Conservation (phyloP, 75 land plant genomes). For the Gnetum montanum region DNA sequence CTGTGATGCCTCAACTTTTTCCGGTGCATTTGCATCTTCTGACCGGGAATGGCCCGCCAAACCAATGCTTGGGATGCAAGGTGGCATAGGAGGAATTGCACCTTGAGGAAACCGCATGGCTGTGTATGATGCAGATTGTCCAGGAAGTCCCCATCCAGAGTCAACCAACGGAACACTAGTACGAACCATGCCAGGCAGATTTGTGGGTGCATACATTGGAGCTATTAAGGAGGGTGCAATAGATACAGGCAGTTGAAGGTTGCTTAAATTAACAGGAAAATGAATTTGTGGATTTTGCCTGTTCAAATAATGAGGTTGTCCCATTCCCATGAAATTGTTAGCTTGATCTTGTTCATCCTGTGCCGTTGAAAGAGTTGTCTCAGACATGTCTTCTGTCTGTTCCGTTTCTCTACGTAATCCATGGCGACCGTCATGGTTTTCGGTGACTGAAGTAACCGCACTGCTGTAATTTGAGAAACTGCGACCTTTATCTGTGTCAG, state of each 20-base stretch:
- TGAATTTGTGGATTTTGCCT: slow-evolving; percentile 27
- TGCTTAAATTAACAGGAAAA: slow-evolving; percentile 34
- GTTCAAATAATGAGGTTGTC: slow-evolving; percentile 20
- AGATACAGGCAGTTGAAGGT: slow-evolving; percentile 30
- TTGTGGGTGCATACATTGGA: slow-evolving; percentile 40
- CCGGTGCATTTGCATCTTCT: slow-evolving; percentile 24
- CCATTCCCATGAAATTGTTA: slow-evolving; percentile 42
- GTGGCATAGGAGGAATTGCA: slow-evolving; percentile 25
- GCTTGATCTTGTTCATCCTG: slow-evolving; percentile 69
- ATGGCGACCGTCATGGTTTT: slow-evolving; percentile 10
- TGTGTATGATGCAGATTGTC: slow-evolving; percentile 9
- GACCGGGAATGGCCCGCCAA: slow-evolving; percentile 18
- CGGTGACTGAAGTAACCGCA: slow-evolving; percentile 13
- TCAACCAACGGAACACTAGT: slow-evolving; percentile 38
- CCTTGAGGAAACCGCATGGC: slow-evolving; percentile 42
- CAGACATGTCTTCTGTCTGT: slow-evolving; percentile 12
- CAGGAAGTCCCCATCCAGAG: slow-evolving; percentile 20
- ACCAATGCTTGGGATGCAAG: slow-evolving; percentile 22
- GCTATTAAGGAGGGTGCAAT: slow-evolving; percentile 31
- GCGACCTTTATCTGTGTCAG: slow-evolving; percentile 6
- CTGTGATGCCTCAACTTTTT: slow-evolving; percentile 15
- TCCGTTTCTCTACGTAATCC: slow-evolving; percentile 17
- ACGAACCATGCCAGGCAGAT: slow-evolving; percentile 35
- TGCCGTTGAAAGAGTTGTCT: slow-evolving; percentile 8
- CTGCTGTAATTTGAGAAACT: slow-evolving; percentile 4